Evolutionary conservation across 2,329 filamentous ascomycete species (phyloP).

Genomic region (Fragosphaeria purpurea): DNA sequence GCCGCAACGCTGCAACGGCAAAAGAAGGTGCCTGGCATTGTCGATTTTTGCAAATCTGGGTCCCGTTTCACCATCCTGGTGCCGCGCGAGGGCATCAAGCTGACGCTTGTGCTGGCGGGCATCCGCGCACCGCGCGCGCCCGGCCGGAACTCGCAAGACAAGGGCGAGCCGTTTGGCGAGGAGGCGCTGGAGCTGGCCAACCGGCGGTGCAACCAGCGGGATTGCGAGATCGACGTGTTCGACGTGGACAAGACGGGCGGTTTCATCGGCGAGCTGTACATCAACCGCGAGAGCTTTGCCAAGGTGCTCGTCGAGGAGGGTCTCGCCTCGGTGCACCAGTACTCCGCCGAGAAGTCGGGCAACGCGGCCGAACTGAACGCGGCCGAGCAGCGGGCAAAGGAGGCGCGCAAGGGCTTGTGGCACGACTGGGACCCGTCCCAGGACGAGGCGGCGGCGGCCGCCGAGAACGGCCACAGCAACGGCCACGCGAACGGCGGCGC

Average conservation of each 20-base stretch:
- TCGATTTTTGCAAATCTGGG: conserved; percentile 97
- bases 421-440: conserved; percentile 87
- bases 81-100: conserved; percentile 84
- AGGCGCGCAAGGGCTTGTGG: conserved; percentile 80
- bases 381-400: conserved; percentile 83
- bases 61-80: conserved; percentile 88
- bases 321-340: conserved; percentile 81
- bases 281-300: conserved; percentile 92
- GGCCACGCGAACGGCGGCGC: conserved; percentile 29
- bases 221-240: conserved; percentile 91
- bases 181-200: conserved; percentile 90
- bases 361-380: conserved; percentile 79
- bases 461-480: conserved; percentile 36
- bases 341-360: conserved; percentile 91
- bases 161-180: conserved; percentile 86
- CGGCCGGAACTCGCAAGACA: conserved; percentile 61
- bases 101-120: conserved; percentile 88
- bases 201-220: conserved; percentile 80
- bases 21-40: conserved; percentile 83
- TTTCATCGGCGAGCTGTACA: conserved; percentile 89
- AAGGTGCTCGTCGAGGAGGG: conserved; percentile 91
- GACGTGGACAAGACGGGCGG: conserved; percentile 94
- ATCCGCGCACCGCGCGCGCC: conserved; percentile 86
- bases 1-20: conserved; percentile 79
- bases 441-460: conserved; percentile 51